Evolutionary conservation across 2,329 filamentous ascomycete species (phyloP).

Genomic region (Blastomyces emzantsi): DNA sequence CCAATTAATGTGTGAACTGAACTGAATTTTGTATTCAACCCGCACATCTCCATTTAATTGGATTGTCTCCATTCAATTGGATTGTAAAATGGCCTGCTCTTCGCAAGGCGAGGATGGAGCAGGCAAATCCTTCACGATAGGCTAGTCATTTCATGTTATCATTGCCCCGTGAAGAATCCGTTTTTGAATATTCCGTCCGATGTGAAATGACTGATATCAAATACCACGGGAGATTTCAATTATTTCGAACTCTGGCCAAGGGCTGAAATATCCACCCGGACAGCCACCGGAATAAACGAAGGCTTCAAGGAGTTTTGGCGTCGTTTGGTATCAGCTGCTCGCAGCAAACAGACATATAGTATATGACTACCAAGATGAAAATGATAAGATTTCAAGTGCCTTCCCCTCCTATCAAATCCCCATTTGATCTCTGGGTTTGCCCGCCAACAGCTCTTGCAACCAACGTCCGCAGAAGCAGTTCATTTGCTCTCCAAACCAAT

Average conservation of each 20-base stretch:
- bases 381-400: background rate
- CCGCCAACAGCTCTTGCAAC: conserved; percentile 23
- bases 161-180: background rate
- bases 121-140: background rate
- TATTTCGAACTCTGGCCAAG: background rate
- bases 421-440: background rate
- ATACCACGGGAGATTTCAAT: background rate
- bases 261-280: background rate
- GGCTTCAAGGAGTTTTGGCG: background rate
- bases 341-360: background rate
- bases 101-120: background rate
- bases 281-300: background rate
- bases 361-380: too few species aligned
- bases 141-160: background rate
- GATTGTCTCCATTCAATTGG: too few species aligned
- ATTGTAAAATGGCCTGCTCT: background rate
- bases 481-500: conserved; percentile 25
- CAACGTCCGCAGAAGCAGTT: conserved; percentile 26
- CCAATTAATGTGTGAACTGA: background rate
- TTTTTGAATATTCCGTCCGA: background rate
- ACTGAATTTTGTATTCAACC: background rate
- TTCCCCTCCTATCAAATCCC: background rate
- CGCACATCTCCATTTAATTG: too few species aligned
- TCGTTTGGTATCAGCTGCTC: background rate
- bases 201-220: background rate